Evolutionary conservation across 345 rosid species (phyloP), one percentile per base, ranked within the genome.

Genomic region (Populus pruinosa): DNA sequence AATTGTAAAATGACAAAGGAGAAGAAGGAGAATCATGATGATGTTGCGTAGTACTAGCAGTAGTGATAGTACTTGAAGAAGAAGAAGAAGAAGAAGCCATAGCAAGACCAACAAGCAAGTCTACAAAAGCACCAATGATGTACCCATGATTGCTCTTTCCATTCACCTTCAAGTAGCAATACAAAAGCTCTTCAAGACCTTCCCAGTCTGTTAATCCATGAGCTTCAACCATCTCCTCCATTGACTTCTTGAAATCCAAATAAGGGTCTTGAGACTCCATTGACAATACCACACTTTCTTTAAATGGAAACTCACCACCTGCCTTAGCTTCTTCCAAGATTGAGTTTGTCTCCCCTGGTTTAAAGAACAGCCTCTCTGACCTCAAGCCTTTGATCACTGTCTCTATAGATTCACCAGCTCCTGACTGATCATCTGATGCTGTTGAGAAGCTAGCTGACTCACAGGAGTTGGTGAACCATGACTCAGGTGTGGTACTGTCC

Each of bases 391-490:
- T 36, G 50, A 81, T 81, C 35, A 81, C 77, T 14, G 12, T 44
- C 80, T 81, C 85, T 20, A 85, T 61, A 20, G 78, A 55, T n/a
- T 68, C 59, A 17, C 68, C 82, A 0, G 78, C 83, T 0, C 77
- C 82, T 3, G 85, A 77, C 72, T 75, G 82, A 59, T 76, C 84
- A 55, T 84, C 89, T 11, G 83, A 81, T 33, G 81, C 79, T 5
- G 87, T 82, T 12, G 88, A 83, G 82, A 85, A 86, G 64, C 89
- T 89, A 6, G 74, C 81, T 2, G 87, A 85, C 53, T 87, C 87
- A 13, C 88, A 68, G 10, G 85, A 65, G 84, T 71, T 78, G 70
- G 79, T 69, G 73, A 75, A 86, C 76, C 70, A 78, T 0, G 86
- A 79, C 71, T 72, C 68, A 0, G 59, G 43, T 25, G 50, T 10